Percentiles rank a stretch among this genome's conserved stretches.
Conservation (phyloP, 2,329 filamentous ascomycete species). For the Calonectria hawksworthii region DNA sequence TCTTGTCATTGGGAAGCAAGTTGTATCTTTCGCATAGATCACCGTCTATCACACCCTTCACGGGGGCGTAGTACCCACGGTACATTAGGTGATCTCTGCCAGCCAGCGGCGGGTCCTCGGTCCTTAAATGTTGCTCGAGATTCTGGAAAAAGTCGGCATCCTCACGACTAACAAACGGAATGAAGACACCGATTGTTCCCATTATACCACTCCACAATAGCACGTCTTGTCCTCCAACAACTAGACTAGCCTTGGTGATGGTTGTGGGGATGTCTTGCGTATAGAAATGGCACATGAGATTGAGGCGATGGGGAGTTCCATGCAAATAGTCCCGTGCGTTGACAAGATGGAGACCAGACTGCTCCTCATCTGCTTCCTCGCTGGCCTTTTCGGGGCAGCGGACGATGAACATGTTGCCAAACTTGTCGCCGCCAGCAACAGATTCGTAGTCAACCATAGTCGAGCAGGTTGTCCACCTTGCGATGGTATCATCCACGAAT, state of each 20-base stretch:
- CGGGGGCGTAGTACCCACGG: slow-evolving; percentile 93
- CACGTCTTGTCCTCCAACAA: slow-evolving; percentile 92
- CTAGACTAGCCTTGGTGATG: slow-evolving; percentile 88
- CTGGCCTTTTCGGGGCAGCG: slow-evolving; percentile 89
- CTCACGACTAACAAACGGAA: slow-evolving; percentile 92
- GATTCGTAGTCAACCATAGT: slow-evolving; percentile 99
- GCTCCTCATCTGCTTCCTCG: slow-evolving; percentile 92
- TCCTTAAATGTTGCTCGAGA: slow-evolving; percentile 88
- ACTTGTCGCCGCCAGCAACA: slow-evolving; percentile 94
- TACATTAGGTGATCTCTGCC: slow-evolving; percentile 97
- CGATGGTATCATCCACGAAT: slow-evolving; percentile 90
- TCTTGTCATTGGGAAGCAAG: slow-evolving; percentile 86
- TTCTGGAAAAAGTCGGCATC: slow-evolving; percentile 98
- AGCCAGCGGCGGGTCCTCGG: slow-evolving; percentile 88
- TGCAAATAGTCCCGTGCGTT: slow-evolving; percentile 93
- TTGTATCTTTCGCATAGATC: slow-evolving; percentile 95
- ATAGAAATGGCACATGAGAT: slow-evolving; percentile 90
- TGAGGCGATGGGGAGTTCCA: slow-evolving; percentile 86
- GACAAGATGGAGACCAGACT: slow-evolving; percentile 89
- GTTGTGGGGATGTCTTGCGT: slow-evolving; percentile 93
- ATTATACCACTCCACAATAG: slow-evolving; percentile 95
- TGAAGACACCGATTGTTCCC: slow-evolving; percentile 92
- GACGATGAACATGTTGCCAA: slow-evolving; percentile 95
- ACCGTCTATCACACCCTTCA: slow-evolving; percentile 97
- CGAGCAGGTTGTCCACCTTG: slow-evolving; percentile 91